Conservation (phyloP, 2,329 filamentous ascomycete genomes). For the Tolypocladium guangdongense region DNA sequence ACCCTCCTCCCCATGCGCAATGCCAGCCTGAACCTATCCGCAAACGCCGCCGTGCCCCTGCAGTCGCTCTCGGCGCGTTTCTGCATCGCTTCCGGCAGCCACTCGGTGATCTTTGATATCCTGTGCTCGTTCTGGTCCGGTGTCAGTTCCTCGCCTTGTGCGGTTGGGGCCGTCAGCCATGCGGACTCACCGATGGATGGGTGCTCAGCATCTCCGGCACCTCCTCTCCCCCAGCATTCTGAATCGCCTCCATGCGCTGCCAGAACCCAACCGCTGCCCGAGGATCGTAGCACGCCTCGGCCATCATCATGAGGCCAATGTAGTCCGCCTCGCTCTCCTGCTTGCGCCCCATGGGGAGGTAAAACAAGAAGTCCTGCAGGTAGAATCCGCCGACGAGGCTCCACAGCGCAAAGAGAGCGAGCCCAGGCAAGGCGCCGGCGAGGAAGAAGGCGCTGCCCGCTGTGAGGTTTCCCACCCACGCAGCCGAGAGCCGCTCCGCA, state of each 20-base stretch:
- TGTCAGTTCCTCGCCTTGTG: neutral
- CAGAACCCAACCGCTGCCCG: slow-evolving; percentile 55
- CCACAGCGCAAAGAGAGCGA: slow-evolving; percentile 26
- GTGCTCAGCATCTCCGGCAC: slow-evolving; percentile 65
- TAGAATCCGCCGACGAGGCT: slow-evolving; percentile 31
- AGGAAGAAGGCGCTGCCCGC: slow-evolving; percentile 39
- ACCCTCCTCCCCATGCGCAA: slow-evolving; percentile 22
- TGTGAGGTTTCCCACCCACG: slow-evolving; percentile 40
- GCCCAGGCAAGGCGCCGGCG: slow-evolving; percentile 29
- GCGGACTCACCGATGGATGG: slow-evolving; percentile 55
- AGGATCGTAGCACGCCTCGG: slow-evolving; percentile 67
- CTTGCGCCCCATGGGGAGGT: slow-evolving; percentile 54
- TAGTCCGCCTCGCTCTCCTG: slow-evolving; percentile 74
- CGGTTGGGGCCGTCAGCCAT: neutral
- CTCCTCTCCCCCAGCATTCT: slow-evolving; percentile 28
- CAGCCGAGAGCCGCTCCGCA: slow-evolving; percentile 49
- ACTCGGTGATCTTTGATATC: slow-evolving; percentile 54
- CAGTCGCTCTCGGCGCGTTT: slow-evolving; percentile 45
- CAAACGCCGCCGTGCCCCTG: slow-evolving; percentile 37
- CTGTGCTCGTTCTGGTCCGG: slow-evolving; percentile 44
- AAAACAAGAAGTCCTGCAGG: slow-evolving; percentile 53
- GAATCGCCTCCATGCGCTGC: slow-evolving; percentile 50
- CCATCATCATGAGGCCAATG: slow-evolving; percentile 75
- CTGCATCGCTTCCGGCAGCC: slow-evolving; percentile 46
- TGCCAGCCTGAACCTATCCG: slow-evolving; percentile 39